A percentile compares a stretch with the other conserved stretches of the same genome.
These are phyloP conservation scores for Cyberlindnera xylosilytica DNA, from an alignment of 805 yeast species.

Conservation along the genomic window DNA sequence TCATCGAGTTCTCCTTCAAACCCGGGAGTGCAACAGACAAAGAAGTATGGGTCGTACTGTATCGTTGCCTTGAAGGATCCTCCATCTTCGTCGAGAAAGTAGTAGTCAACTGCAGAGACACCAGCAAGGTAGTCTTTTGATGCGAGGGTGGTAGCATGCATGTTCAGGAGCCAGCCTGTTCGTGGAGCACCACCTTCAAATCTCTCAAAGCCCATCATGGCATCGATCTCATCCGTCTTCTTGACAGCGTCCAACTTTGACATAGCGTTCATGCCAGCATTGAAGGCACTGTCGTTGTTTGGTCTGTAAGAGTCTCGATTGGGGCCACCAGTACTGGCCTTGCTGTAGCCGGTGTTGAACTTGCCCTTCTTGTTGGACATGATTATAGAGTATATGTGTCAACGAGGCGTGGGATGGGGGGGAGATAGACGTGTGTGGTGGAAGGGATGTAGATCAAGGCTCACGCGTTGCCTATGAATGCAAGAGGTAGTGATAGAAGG, in stretches of 20 bases:
- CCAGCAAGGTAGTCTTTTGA: conserved; percentile 61
- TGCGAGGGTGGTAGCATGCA: conserved; percentile 82
- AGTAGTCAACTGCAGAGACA: conserved; percentile 86
- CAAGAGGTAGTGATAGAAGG: background rate
- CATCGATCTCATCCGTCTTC: conserved; percentile 67
- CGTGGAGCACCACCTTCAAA: conserved; percentile 66
- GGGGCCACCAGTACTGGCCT: conserved; percentile 37
- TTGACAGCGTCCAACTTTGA: conserved; percentile 49
- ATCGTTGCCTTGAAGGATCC: conserved; percentile 88
- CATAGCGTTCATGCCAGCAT: conserved; percentile 13
- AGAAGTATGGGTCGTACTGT: conserved; percentile 84
- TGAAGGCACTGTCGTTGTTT: conserved; percentile 36
- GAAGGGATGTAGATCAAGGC: background rate
- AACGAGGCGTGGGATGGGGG: conserved; percentile 1
- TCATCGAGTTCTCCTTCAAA: conserved; percentile 76
- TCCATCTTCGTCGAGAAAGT: conserved; percentile 94
- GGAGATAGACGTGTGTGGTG: background rate
- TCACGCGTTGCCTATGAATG: background rate
- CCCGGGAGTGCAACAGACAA: conserved; percentile 60
- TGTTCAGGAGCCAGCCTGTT: conserved; percentile 89
- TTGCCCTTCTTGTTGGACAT: conserved; percentile 24
- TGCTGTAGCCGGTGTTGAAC: conserved; percentile 38
- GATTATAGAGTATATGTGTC: conserved; percentile 3
- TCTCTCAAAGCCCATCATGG: conserved; percentile 84
- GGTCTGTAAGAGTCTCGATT: conserved; percentile 23